A percentile compares a stretch with the other conserved stretches of the same genome.
phyloP scores from a whole-genome alignment of 2,329 filamentous ascomycete genomes.

The Ophiostoma novo-ulmi region DNA sequence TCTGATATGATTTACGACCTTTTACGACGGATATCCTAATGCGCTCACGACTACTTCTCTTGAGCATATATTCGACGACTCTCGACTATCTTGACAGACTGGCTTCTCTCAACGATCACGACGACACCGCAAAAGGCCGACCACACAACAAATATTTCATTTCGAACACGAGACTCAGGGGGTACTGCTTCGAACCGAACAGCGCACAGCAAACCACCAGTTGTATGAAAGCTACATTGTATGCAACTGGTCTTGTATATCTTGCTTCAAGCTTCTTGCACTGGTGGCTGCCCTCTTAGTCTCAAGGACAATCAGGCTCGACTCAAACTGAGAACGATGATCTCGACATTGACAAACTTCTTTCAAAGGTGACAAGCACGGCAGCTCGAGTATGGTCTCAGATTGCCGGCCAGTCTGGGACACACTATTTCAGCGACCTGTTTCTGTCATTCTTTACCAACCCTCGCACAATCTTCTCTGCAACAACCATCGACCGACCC shows the following conservation, averaged over 20 bases:
- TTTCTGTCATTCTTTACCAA: no score
- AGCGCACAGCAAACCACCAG: neutral
- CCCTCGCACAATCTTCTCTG: no score
- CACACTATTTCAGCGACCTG: neutral
- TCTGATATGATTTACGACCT: constrained; percentile 27
- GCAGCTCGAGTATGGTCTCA: neutral
- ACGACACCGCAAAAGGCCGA: constrained; percentile 14
- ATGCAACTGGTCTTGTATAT: constrained; percentile 19
- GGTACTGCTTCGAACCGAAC: neutral
- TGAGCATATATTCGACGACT: constrained; percentile 19
- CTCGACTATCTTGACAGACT: constrained; percentile 13
- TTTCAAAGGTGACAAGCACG: neutral
- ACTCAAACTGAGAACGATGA: neutral
- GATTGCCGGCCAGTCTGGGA: neutral
- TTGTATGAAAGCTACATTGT: neutral
- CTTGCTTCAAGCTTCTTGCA: neutral
- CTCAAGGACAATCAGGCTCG: neutral
- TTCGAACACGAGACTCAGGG: neutral
- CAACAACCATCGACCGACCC: neutral
- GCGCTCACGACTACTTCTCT: constrained; percentile 20
- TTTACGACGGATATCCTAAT: constrained; percentile 23
- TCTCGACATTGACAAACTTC: neutral
- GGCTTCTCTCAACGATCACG: constrained; percentile 14
- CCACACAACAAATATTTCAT: neutral
- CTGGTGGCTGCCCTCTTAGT: neutral